Evolutionary conservation across 129 eudicot species (phyloP).

Genomic region (Centella asiatica): DNA sequence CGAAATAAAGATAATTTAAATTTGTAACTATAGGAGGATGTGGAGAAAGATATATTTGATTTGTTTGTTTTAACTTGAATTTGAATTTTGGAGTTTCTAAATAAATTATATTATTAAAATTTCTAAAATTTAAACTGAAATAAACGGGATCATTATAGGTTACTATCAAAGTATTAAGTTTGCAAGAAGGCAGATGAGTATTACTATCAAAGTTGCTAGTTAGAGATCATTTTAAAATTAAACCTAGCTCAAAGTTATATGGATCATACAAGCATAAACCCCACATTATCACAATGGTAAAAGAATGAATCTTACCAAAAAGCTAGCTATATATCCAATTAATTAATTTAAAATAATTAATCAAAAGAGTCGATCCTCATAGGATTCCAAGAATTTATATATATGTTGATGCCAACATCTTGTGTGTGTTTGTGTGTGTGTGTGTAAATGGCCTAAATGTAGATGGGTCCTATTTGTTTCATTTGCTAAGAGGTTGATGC

Average conservation of each 20-base stretch:
- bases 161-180: background rate
- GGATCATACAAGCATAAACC: background rate
- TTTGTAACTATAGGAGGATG: too few species aligned
- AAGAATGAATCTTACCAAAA: slow-evolving; percentile 1
- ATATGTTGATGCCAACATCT: background rate
- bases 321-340: background rate
- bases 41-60: too few species aligned
- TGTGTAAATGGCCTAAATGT: background rate
- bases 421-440: background rate
- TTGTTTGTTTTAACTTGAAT: too few species aligned
- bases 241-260: background rate
- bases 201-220: background rate
- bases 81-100: too few species aligned
- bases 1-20: too few species aligned
- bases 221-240: background rate
- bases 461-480: slow-evolving; percentile 10
- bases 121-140: too few species aligned
- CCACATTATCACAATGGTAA: background rate
- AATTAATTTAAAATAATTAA: background rate
- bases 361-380: background rate
- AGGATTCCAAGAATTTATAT: background rate
- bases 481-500: slow-evolving; percentile 11
- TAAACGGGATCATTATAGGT: background rate
- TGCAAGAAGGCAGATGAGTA: background rate
- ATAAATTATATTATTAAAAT: too few species aligned